phyloP scores from a whole-genome alignment of 202 grass and related monocot species.

The Sporobolus alterniflorus region DNA sequence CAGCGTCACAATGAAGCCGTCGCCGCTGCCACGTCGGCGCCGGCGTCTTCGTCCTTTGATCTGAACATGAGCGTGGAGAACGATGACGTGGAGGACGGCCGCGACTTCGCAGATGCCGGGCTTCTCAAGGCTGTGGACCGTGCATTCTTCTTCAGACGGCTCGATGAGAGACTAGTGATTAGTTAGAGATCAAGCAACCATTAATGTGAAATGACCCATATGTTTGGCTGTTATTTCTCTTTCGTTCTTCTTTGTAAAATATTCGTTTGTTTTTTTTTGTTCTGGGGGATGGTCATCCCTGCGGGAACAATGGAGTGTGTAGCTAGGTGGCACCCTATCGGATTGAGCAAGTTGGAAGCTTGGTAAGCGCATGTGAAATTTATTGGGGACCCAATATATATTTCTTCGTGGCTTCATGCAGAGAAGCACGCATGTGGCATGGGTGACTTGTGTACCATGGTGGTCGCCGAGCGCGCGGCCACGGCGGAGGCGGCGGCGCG shows the following conservation, averaged over 20 bases:
- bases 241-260: conserved; percentile 11
- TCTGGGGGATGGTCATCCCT: no score
- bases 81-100: conserved; percentile 42
- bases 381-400: no score
- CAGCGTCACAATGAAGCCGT: background rate
- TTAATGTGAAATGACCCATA: background rate
- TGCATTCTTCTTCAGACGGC: conserved; percentile 68
- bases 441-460: no score
- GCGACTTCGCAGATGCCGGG: conserved; percentile 38
- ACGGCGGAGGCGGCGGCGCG: conserved; percentile 45
- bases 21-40: background rate
- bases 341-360: no score
- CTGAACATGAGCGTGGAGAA: conserved; percentile 60
- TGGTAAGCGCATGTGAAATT: no score
- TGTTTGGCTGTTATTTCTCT: background rate
- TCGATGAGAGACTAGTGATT: conserved; percentile 41
- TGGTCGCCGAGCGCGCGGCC: conserved; percentile 57
- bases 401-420: no score
- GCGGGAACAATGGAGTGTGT: no score
- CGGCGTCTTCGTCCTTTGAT: conserved; percentile 50
- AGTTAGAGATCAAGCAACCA: background rate
- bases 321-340: no score
- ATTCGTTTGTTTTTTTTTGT: background rate
- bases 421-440: no score
- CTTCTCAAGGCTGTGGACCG: conserved; percentile 61